phyloP scores from a whole-genome alignment of 2,329 filamentous ascomycete genomes.

The Ophiocordyceps camponoti-leonardi region DNA sequence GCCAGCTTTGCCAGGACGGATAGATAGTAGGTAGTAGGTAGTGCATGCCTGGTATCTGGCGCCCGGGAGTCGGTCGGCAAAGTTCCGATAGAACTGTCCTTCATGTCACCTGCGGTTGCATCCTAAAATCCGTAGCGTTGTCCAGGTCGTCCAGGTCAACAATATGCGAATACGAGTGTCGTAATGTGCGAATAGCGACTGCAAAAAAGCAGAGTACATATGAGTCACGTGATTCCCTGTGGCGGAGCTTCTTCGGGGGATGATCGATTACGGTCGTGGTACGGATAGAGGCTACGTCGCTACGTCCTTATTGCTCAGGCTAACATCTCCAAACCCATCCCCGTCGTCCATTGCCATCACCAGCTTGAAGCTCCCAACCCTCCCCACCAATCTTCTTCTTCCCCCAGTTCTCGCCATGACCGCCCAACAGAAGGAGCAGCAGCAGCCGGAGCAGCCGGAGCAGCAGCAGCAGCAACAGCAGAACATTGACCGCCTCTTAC shows the following conservation, averaged over 20 bases:
- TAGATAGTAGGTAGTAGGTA: no score
- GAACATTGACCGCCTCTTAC: slow-evolving; percentile 44
- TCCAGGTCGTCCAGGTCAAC: no score
- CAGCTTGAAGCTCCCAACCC: neutral
- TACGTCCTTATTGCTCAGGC: no score
- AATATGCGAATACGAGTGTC: neutral
- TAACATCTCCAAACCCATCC: neutral
- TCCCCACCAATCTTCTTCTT: neutral
- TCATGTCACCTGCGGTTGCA: no score
- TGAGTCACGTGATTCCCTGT: neutral
- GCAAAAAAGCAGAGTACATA: neutral
- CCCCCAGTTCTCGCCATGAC: neutral
- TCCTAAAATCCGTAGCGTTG: no score
- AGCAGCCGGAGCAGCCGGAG: neutral
- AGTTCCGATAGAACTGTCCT: no score
- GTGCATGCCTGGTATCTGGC: no score
- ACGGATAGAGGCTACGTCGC: no score
- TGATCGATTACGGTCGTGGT: neutral
- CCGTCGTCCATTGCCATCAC: neutral
- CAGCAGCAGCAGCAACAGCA: slow-evolving; percentile 3
- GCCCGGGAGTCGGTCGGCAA: no score
- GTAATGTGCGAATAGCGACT: no score
- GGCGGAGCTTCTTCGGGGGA: neutral
- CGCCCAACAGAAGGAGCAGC: neutral
- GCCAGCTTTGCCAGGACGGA: no score